A percentile compares a stretch with the other conserved stretches of the same genome.
phyloP scores from a whole-genome alignment of 148 eudicot genomes.

The Limonium bicolor region DNA sequence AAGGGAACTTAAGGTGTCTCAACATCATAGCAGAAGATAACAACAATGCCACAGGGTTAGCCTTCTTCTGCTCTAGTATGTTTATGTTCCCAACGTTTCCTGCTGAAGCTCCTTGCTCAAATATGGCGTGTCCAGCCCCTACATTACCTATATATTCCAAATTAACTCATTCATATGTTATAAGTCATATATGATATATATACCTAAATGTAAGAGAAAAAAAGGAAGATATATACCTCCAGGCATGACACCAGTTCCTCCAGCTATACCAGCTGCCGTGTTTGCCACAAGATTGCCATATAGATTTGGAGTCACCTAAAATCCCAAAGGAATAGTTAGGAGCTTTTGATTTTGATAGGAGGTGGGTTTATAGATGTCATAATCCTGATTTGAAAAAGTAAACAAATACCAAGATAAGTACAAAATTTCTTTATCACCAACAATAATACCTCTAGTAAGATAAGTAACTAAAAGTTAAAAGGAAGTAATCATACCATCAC shows the following conservation, averaged over 20 bases:
- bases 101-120: constrained; percentile 93
- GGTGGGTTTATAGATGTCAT: no score
- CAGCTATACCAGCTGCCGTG: constrained; percentile 51
- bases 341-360: neutral
- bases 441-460: no score
- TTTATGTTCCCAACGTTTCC: constrained; percentile 71
- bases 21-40: constrained; percentile 83
- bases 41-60: constrained; percentile 71
- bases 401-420: constrained; percentile 1
- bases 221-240: constrained; percentile 20
- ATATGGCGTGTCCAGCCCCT: constrained; percentile 65
- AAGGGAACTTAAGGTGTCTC: constrained; percentile 71
- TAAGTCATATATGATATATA: no score
- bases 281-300: constrained; percentile 46
- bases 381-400: neutral
- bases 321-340: neutral
- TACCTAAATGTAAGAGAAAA: no score
- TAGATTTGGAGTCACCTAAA: constrained; percentile 47
- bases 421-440: neutral
- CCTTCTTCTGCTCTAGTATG: constrained; percentile 51
- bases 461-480: neutral
- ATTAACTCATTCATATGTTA: no score
- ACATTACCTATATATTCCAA: constrained; percentile 61
- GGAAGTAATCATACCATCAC: constrained; percentile 22
- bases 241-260: constrained; percentile 52